Evolutionary conservation across 2,329 filamentous ascomycete species (phyloP).

Genomic region (Talaromyces sp.): DNA sequence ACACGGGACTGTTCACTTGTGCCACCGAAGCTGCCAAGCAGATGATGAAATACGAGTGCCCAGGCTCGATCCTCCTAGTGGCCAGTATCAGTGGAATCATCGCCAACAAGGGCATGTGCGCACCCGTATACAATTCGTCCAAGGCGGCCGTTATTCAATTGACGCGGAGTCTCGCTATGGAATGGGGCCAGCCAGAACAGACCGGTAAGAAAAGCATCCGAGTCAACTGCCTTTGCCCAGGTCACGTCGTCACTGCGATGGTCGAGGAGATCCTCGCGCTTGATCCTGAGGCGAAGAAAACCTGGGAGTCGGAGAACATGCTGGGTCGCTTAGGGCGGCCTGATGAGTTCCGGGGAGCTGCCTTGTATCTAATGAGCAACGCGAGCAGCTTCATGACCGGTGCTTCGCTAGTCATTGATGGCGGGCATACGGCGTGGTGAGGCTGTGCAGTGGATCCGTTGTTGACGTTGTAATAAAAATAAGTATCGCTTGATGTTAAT

Average conservation of each 20-base stretch:
- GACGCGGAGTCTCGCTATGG: constrained; percentile 47
- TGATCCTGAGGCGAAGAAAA: constrained; percentile 56
- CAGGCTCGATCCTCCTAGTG: constrained; percentile 45
- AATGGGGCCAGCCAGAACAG: constrained; percentile 39
- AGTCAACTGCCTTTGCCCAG: constrained; percentile 52
- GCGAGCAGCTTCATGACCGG: constrained; percentile 68
- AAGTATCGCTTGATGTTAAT: not conserved
- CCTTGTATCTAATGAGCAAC: constrained; percentile 62
- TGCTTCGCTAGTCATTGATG: constrained; percentile 64
- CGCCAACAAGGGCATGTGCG: constrained; percentile 44
- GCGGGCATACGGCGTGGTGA: constrained; percentile 56
- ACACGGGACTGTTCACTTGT: constrained; percentile 44
- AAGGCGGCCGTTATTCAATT: constrained; percentile 53
- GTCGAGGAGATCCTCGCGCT: constrained; percentile 71
- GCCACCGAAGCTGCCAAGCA: constrained; percentile 45
- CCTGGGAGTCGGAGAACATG: constrained; percentile 46
- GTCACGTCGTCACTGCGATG: constrained; percentile 64
- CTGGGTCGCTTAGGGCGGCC: constrained; percentile 51
- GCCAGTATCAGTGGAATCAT: constrained; percentile 49
- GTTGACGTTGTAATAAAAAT: not conserved
- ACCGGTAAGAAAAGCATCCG: constrained; percentile 38
- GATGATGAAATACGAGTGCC: constrained; percentile 46
- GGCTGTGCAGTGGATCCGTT: not conserved
- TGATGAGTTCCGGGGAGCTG: constrained; percentile 60
- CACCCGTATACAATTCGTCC: constrained; percentile 48